Base-by-base conservation (phyloP, 2,329 filamentous ascomycete genomes). In the Sarocladiaceae sp. region DNA sequence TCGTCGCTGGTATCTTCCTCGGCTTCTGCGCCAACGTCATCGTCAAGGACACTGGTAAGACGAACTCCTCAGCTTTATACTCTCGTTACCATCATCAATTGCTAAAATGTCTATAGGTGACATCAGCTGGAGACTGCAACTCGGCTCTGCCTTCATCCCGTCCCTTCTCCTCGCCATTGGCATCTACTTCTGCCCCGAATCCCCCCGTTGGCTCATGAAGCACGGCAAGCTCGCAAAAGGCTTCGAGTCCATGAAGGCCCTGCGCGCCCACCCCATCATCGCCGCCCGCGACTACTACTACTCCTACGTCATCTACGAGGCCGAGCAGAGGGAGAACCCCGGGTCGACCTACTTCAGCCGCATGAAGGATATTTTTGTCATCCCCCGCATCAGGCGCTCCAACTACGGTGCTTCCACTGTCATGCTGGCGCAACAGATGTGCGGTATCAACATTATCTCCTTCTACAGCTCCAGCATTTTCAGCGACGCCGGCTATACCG, bases 131-230 rank as follows among this genome's bases (percentile, higher is more conserved):
- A 68, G 80, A n/a, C 63, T 82, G 5, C 78, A 80, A 57, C 62
- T 83, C 6, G 78, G 76, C 2, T 79, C 77, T 2, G 77, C 80
- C 3, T 78, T 80, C 10, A 57, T 63, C 13, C 66, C 70, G 0
- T 66, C 71, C 1, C 58, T 85, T 2, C 67, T 79, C 4, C 65
- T 79, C 1, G 45, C 74, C 5, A 20, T 73, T 10, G 65, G 74
- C 33, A 80, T 85, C 48, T 86, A 73, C 55, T 64, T 81, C 43
- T 85, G 81, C 51, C 78, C 79, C 1, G 78, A 82, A 51, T 80
- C 72, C 2, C 76, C 76, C 2, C 68, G 75, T 48, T 79, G 74
- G 73, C 65, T 70, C 46, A 74, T 78, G 67, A 76, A 82, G 58
- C 80, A 83, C 54, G 67, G 69, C 35, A 67, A 67, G 21, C 76